Evolutionary conservation across 768 basidiomycete genomes (phyloP).

Genomic region (Serendipita indica): DNA sequence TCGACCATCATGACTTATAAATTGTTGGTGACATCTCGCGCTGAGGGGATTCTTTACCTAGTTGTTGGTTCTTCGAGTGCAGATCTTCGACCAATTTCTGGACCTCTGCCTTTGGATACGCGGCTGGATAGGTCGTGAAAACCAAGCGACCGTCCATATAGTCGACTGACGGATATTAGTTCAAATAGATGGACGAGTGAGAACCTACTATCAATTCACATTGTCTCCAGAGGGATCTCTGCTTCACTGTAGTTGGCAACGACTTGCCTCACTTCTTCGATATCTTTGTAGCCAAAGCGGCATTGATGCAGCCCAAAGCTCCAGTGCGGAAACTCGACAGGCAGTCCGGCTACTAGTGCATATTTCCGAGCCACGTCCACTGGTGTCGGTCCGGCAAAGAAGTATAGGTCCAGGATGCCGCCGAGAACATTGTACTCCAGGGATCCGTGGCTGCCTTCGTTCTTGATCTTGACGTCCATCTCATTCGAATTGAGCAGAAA

Average conservation of each 20-base stretch:
- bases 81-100: neutral
- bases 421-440: constrained; percentile 69
- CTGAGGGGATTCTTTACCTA: no score
- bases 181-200: neutral
- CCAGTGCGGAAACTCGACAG: constrained; percentile 67
- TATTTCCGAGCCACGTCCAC: constrained; percentile 50
- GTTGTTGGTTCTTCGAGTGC: neutral
- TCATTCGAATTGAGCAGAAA: constrained; percentile 57
- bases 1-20: constrained; percentile 1
- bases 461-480: constrained; percentile 58
- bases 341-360: constrained; percentile 45
- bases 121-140: neutral
- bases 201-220: constrained; percentile 50
- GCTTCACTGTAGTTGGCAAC: constrained; percentile 47
- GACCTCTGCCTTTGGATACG: neutral
- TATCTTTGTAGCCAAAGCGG: constrained; percentile 58
- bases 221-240: constrained; percentile 54
- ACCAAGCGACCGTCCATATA: constrained; percentile 6
- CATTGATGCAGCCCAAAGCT: constrained; percentile 59
- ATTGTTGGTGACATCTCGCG: no score
- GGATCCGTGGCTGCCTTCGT: constrained; percentile 24
- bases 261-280: constrained; percentile 44
- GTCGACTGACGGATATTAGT: neutral
- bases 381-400: constrained; percentile 52
- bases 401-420: constrained; percentile 65